Evolutionary conservation across 2,329 filamentous ascomycete species (phyloP).

Genomic region (Diplocarpon rosae): DNA sequence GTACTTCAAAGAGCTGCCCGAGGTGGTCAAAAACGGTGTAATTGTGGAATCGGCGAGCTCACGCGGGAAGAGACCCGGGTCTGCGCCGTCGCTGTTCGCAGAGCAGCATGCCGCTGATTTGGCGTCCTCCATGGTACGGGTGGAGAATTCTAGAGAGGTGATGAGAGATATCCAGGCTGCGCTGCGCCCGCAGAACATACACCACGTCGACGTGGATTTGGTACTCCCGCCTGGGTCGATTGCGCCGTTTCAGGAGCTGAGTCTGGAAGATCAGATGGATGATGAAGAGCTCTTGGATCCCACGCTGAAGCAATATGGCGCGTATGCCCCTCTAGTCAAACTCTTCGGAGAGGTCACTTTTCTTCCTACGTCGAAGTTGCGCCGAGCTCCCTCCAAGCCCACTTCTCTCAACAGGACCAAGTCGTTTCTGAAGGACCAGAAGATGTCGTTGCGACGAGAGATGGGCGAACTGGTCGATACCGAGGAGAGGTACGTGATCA

Average conservation of each 20-base stretch:
- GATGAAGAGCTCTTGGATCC: conserved; percentile 53
- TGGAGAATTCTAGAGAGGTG: conserved; percentile 65
- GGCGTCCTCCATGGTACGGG: conserved; percentile 71
- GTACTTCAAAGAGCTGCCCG: conserved; percentile 82
- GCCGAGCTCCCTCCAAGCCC: conserved; percentile 77
- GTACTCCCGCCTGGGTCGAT: conserved; percentile 73
- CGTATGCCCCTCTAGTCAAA: conserved; percentile 66
- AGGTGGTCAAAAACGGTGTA: conserved; percentile 62
- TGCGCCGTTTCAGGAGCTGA: conserved; percentile 46
- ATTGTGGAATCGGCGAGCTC: conserved; percentile 35
- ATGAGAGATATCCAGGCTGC: conserved; percentile 64
- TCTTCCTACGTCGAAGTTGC: conserved; percentile 72
- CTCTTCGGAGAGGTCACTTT: conserved; percentile 78
- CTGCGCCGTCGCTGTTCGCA: conserved; percentile 58
- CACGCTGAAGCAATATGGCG: conserved; percentile 59
- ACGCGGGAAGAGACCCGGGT: conserved; percentile 47
- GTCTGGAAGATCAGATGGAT: conserved; percentile 47
- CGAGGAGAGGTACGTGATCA: conserved; percentile 85
- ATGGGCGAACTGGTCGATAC: conserved; percentile 87
- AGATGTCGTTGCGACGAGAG: conserved; percentile 74
- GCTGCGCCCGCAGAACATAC: conserved; percentile 70
- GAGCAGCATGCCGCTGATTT: conserved; percentile 90
- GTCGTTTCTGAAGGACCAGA: conserved; percentile 70
- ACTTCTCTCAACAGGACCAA: conserved; percentile 68
- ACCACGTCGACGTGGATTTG: conserved; percentile 79